Evolutionary conservation across 306 rosid genomes (phyloP).

Genomic region (Sesbania bispinosa): DNA sequence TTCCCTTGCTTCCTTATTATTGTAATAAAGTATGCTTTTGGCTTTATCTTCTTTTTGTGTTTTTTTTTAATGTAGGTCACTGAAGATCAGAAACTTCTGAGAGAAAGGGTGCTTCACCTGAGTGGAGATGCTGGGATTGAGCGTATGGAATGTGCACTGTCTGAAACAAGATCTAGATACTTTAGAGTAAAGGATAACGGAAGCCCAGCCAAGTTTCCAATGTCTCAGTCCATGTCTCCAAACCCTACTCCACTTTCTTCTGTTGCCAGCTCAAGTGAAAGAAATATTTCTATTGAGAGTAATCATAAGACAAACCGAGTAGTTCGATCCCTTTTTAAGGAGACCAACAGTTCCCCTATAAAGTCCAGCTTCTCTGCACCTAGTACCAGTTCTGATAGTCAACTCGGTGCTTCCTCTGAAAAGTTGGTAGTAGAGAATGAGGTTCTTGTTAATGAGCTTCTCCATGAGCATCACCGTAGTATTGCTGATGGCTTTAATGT

Average conservation of each 20-base stretch:
- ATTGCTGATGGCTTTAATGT: constrained; percentile 40
- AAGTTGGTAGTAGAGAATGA: constrained; percentile 66
- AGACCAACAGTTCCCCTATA: constrained; percentile 30
- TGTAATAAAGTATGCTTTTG: constrained; percentile 18
- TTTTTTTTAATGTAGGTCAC: constrained; percentile 51
- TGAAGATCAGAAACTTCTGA: constrained; percentile 73
- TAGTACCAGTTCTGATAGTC: constrained; percentile 34
- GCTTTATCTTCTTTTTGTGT: background rate
- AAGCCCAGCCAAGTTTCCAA: constrained; percentile 41
- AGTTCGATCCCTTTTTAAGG: constrained; percentile 83
- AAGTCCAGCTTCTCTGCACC: constrained; percentile 32
- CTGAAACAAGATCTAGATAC: constrained; percentile 79
- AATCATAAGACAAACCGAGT: constrained; percentile 39
- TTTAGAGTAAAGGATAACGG: constrained; percentile 49
- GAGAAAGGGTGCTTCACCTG: constrained; percentile 78
- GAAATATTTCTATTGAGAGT: constrained; percentile 29
- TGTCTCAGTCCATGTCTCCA: constrained; percentile 36
- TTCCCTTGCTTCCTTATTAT: constrained; percentile 11
- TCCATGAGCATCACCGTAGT: constrained; percentile 57
- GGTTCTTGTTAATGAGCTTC: constrained; percentile 70
- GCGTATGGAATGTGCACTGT: constrained; percentile 78
- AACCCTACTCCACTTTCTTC: constrained; percentile 34
- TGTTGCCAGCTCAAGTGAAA: constrained; percentile 39
- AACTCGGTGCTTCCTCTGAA: constrained; percentile 38
- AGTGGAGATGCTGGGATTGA: constrained; percentile 89